These are phyloP conservation scores for Apophysomyces sp. DNA, from an alignment of 371 early-diverging fungal species.

Conservation along the genomic window DNA sequence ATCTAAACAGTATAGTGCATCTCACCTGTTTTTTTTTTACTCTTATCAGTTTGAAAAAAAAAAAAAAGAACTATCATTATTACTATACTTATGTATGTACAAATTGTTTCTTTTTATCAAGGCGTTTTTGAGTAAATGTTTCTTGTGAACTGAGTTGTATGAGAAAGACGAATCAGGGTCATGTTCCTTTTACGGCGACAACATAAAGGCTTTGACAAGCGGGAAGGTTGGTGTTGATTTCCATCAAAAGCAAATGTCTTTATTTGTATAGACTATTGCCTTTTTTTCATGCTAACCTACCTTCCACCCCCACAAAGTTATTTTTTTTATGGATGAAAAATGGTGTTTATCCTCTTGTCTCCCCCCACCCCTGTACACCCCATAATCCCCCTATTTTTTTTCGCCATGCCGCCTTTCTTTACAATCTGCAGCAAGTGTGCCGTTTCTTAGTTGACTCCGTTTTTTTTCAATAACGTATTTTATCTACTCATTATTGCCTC, in stretches of 20 bases:
- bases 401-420: background rate
- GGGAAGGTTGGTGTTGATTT: background rate
- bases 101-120: too few relatives aligned
- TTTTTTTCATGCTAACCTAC: background rate
- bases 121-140: too few relatives aligned
- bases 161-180: background rate
- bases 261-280: background rate
- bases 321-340: background rate
- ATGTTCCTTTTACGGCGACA: background rate
- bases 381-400: background rate
- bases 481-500: background rate
- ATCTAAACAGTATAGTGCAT: too few relatives aligned
- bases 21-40: too few relatives aligned
- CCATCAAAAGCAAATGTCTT: background rate
- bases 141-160: background rate
- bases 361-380: background rate
- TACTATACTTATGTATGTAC: background rate
- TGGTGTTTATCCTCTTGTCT: background rate
- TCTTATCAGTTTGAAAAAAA: background rate
- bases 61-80: background rate
- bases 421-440: background rate
- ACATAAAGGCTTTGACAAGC: background rate
- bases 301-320: background rate
- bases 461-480: background rate
- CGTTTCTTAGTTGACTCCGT: background rate